Evolutionary conservation across 2,329 filamentous ascomycete genomes (phyloP).

Genomic region (Diaporthe capsici): DNA sequence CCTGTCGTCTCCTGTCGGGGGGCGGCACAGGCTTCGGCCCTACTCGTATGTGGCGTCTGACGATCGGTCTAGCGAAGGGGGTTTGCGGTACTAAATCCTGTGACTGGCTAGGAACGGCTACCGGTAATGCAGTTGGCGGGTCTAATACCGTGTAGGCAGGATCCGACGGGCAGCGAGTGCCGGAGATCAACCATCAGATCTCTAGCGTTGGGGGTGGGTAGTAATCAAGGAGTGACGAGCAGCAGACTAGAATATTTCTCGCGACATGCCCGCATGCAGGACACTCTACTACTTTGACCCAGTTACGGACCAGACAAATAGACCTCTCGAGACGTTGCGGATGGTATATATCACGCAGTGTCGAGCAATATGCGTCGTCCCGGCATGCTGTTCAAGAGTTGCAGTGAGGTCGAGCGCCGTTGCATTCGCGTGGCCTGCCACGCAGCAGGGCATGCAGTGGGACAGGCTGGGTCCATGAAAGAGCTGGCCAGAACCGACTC

Average conservation of each 20-base stretch:
- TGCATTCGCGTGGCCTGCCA: constrained; percentile 20
- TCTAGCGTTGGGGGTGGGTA: not conserved
- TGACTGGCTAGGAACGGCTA: constrained; percentile 17
- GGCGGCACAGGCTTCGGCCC: constrained; percentile 17
- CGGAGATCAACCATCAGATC: constrained; percentile 12
- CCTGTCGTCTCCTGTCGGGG: constrained; percentile 11
- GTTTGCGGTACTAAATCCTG: not conserved
- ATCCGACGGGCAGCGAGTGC: constrained; percentile 12
- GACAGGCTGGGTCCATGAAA: not conserved
- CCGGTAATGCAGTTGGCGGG: not conserved
- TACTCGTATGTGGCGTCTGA: constrained; percentile 11
- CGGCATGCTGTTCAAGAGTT: constrained; percentile 19
- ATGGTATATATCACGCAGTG: not conserved
- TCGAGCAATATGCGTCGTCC: not conserved
- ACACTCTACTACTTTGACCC: not conserved
- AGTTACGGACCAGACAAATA: not conserved
- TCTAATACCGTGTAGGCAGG: not conserved
- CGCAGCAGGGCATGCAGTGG: constrained; percentile 5
- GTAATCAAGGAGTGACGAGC: not conserved
- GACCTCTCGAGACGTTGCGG: too few relatives aligned
- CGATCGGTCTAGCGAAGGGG: constrained; percentile 17
- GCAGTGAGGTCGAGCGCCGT: constrained; percentile 11
- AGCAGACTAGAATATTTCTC: constrained; percentile 1
- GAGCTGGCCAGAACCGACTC: constrained; percentile 24
- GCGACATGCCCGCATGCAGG: not conserved